A percentile compares a stretch with the other conserved stretches of the same genome.
phyloP scores from a whole-genome alignment of 2,329 filamentous ascomycete species.

The Aspergillus fijiensis region DNA sequence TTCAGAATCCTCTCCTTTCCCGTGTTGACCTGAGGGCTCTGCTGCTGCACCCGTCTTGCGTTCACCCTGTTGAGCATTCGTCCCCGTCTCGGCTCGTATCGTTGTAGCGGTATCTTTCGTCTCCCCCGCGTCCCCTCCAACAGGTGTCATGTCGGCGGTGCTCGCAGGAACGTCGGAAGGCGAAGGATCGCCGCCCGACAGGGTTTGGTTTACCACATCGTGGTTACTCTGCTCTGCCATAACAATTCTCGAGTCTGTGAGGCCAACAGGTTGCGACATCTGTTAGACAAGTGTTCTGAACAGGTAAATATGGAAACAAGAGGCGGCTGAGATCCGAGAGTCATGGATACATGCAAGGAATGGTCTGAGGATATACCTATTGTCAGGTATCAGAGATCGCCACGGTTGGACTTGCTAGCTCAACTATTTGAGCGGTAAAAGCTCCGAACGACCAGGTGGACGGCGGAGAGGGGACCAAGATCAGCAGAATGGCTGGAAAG shows the following conservation, averaged over 20 bases:
- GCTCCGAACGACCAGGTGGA: conserved; percentile 34
- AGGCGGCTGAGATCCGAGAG: conserved; percentile 17
- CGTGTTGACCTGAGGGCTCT: conserved; percentile 22
- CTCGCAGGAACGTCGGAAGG: conserved; percentile 66
- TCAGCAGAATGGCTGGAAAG: conserved; percentile 21
- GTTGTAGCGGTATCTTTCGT: conserved; percentile 42
- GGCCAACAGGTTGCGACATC: conserved; percentile 30
- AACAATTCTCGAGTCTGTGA: conserved; percentile 59
- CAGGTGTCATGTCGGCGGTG: conserved; percentile 54
- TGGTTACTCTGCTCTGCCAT: conserved; percentile 70
- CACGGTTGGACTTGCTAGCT: conserved; percentile 41
- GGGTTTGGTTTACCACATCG: conserved; percentile 70
- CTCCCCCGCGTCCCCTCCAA: conserved; percentile 51
- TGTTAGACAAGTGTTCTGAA: conserved; percentile 32
- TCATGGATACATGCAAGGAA: conserved; percentile 20
- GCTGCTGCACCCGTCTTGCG: conserved; percentile 20
- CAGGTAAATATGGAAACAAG: conserved; percentile 21
- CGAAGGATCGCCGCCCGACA: conserved; percentile 64
- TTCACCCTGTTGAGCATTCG: conserved; percentile 25
- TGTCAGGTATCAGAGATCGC: conserved; percentile 45
- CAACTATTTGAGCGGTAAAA: conserved; percentile 34
- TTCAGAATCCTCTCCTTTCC: conserved; percentile 27
- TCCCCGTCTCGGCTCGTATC: conserved; percentile 28
- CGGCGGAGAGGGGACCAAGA: conserved; percentile 27
- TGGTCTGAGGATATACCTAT: conserved; percentile 37